A percentile compares a stretch with the other conserved stretches of the same genome.
phyloP scores from a whole-genome alignment of 768 basidiomycete genomes.

The Tylopilus plumbeoviolaceoides region DNA sequence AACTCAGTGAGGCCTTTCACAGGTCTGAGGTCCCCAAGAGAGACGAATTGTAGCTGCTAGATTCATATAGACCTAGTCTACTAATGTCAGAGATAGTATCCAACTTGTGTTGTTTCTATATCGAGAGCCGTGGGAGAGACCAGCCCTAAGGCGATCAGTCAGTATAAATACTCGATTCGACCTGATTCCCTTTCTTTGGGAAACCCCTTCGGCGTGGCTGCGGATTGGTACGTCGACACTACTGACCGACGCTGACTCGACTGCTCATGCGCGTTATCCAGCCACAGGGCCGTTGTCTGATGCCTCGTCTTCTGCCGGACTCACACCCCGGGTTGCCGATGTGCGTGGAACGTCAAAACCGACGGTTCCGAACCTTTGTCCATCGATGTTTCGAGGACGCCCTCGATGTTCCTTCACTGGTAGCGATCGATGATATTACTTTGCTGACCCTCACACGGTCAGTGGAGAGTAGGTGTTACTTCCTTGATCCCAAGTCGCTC shows the following conservation, averaged over 20 bases:
- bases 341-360: slow-evolving; percentile 12
- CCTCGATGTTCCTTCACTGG: slow-evolving; percentile 5
- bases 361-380: slow-evolving; percentile 2
- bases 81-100: slow-evolving; percentile 1
- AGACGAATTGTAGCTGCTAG: slow-evolving; percentile 38
- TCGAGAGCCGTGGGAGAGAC: slow-evolving; percentile 22
- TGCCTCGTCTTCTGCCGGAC: neutral
- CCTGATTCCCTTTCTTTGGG: slow-evolving; percentile 10
- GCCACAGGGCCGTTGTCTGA: slow-evolving; percentile 20
- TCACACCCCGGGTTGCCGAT: neutral
- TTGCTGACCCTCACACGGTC: slow-evolving; percentile 20
- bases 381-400: slow-evolving; percentile 11
- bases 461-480: slow-evolving; percentile 14
- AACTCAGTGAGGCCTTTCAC: slow-evolving; percentile 53
- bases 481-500: neutral
- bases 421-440: slow-evolving; percentile 16
- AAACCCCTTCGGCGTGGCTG: slow-evolving; percentile 32
- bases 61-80: slow-evolving; percentile 1
- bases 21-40: slow-evolving; percentile 29
- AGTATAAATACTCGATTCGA: slow-evolving; percentile 9
- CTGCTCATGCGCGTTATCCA: slow-evolving; percentile 4
- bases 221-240: slow-evolving; percentile 5
- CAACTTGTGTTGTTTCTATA: neutral
- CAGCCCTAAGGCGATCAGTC: slow-evolving; percentile 26
- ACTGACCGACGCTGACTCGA: neutral